Conservation (phyloP, 108 stramenopile species). For the Skeletonema costatum region DNA sequence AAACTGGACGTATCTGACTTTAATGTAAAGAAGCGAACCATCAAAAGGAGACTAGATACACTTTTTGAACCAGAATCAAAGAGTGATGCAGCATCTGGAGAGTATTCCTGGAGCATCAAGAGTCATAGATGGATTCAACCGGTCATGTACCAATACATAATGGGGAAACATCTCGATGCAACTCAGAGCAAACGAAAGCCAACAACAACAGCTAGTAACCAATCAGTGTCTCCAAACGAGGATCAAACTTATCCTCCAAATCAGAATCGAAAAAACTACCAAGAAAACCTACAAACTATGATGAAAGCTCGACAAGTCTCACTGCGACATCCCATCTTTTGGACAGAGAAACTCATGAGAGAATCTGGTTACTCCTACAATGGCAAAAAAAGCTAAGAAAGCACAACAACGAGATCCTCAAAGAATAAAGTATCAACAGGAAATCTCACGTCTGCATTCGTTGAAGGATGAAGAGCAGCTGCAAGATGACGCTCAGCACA, state of each 20-base stretch:
- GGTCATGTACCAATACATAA: constrained; percentile 22
- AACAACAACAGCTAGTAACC: not conserved
- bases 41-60: constrained; percentile 23
- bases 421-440: constrained; percentile 2
- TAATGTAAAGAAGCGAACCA: constrained; percentile 21
- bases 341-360: constrained; percentile 21
- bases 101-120: constrained; percentile 36
- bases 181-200: not conserved
- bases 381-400: not conserved
- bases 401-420: not conserved
- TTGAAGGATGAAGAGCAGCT: constrained; percentile 19
- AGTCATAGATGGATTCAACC: constrained; percentile 40
- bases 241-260: constrained; percentile 50
- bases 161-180: constrained; percentile 34
- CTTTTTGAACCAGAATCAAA: constrained; percentile 16
- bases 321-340: constrained; percentile 26
- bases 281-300: constrained; percentile 21
- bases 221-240: constrained; percentile 6
- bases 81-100: not conserved
- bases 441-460: constrained; percentile 8
- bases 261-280: constrained; percentile 28
- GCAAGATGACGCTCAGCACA: constrained; percentile 17
- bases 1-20: constrained; percentile 6
- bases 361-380: constrained; percentile 7
- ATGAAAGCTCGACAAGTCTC: constrained; percentile 38